Conservation (phyloP, 2,329 filamentous ascomycete genomes). For the Fusarium verrucosum region DNA sequence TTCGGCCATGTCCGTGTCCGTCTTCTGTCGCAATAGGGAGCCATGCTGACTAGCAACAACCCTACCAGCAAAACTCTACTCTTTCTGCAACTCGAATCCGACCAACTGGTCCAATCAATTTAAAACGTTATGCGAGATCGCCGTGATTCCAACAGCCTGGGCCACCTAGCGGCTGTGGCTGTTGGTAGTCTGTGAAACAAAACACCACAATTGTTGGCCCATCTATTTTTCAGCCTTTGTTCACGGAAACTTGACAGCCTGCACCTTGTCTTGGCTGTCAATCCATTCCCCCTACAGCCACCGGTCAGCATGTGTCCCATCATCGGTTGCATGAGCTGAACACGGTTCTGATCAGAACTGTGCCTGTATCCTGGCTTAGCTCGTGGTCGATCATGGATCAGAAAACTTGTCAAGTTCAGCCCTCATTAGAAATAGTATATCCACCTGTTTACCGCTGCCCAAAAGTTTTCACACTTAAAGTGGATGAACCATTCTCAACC, state of each 20-base stretch:
- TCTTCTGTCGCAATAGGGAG: not conserved
- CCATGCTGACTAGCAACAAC: not conserved
- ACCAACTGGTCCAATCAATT: constrained; percentile 2
- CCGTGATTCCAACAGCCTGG: not conserved
- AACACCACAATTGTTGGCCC: constrained; percentile 22
- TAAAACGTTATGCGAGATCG: constrained; percentile 19
- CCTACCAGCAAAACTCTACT: not conserved
- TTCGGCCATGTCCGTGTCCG: constrained; percentile 23
- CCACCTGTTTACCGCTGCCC: constrained; percentile 18
- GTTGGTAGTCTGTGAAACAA: constrained; percentile 9
- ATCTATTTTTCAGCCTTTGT: constrained; percentile 19
- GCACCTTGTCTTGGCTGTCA: not conserved
- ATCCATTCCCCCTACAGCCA: not conserved
- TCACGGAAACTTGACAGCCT: not conserved
- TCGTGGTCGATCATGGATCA: constrained; percentile 3
- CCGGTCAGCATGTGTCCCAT: constrained; percentile 2
- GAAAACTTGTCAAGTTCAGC: constrained; percentile 28
- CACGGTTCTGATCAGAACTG: not conserved
- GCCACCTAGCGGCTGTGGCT: constrained; percentile 13
- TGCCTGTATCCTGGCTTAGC: constrained; percentile 14
- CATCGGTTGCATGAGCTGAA: not conserved
- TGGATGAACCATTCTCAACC: not conserved
- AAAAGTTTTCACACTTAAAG: constrained; percentile 2
- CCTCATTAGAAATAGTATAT: constrained; percentile 5
- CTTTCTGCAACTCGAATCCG: not conserved